Evolutionary conservation across 2,329 filamentous ascomycete genomes (phyloP), one percentile per base, ranked within the genome.

Genomic region (Monilinia fructicola): DNA sequence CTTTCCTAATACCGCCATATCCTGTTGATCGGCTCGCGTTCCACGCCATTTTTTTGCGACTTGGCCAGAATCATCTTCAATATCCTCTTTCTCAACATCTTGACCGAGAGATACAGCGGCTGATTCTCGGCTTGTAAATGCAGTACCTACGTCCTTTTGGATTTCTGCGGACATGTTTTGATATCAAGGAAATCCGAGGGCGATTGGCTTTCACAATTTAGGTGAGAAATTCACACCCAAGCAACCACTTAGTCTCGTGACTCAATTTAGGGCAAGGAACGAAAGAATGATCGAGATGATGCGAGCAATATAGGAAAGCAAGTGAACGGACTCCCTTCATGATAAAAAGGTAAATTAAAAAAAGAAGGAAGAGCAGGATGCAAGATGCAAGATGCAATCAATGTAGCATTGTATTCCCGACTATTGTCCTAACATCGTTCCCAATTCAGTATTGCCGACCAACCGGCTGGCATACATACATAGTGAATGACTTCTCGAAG

Each of bases 11-110:
- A 52, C 42, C 9, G 26, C 35, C 68, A 69, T 69, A 46, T 69
- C 68, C 31, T 64, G 64, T 52, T 58, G 65, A 38, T 69, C 68
- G n/a, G 62, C 62, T 38, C 38, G 62, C 9, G 68, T 69, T 10
- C 68, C 68, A 16, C 66, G 55, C 50, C 67, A 69, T 38, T 54
- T 67, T 6, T 53, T 38, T 2, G 66, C 54, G 14, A 69, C 46
- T n/a, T 53, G 35, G 1, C 58, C 62, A 5, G 35, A 18, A n/a
- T 67, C 48, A 26, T 38, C 14, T 4, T 65, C 55, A 21, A 62
- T 50, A 40, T 62, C 69, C 23, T 50, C 66, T 21, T 61, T 61
- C 21, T 68, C 64, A n/a, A 54, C 52, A 35, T 75, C 71, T 42
- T 72, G 68, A n/a, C n/a, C 38, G 21, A 48, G 14, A 12, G 50